Base-by-base conservation (phyloP, 163 green algal genomes). In the Scenedesmus sp. region DNA sequence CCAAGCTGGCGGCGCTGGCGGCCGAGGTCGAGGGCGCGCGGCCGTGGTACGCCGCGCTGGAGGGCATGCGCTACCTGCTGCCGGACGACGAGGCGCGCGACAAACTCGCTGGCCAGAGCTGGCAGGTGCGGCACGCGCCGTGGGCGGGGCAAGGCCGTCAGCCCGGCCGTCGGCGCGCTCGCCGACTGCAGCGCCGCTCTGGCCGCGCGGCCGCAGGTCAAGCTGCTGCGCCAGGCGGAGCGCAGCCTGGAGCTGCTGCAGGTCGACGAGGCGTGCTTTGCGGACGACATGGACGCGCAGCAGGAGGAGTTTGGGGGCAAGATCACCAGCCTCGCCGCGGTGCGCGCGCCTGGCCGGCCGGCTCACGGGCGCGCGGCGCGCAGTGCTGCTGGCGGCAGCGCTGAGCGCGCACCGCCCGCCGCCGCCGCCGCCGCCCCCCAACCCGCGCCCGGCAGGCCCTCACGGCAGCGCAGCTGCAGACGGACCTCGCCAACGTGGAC, bases 41-140 rank as follows among this genome's bases (percentile, higher is more conserved):
- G 82, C 83, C 84, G 13, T 96, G 89, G 88, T 96, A 95, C 63
- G 84, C 88, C 29, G 78, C 88, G 22, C 82, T 97, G 22, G 85
- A 94, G 54, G 36, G 75, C 22, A 75, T 92, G 75, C 81, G 81
- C 4, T 91, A 89, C 82, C 66, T 87, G 29, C 87, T 96, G 53
- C 78, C 85, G 24, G 91, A 97, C 28, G 88, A 93, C 6, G 91
- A 94, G 42, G 82, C 89, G 26, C 70, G 69, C 28, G 82, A 92
- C 29, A 93, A 91, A 83, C 84, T 87, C 1, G 54, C 66, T 18
- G 85, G 78, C 5, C 80, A 92, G 60, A 77, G 75, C 51, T 94
- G 90, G 89, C 83, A 85, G 47, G 66, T 85, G 45, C 4, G 67
- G 7, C n/a, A n/a, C n/a, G n/a, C n/a, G n/a, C n/a, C n/a, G n/a